Percentiles rank a stretch among this genome's conserved stretches.
phyloP scores from a whole-genome alignment of 805 yeast genomes.

The Myxozyma neglecta region DNA sequence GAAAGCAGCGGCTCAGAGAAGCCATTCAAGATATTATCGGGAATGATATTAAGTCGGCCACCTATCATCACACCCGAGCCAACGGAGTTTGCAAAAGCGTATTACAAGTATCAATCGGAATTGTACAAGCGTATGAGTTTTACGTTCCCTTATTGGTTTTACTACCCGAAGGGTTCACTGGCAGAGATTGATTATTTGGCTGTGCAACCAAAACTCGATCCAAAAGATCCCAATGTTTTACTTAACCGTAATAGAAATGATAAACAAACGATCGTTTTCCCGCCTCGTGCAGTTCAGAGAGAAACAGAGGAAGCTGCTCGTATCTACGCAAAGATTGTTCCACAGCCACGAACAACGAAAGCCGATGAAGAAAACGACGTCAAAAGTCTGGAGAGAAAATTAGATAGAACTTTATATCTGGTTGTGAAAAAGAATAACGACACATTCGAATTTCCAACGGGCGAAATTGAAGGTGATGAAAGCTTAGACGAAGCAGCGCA shows the following conservation, averaged over 20 bases:
- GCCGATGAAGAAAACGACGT: conserved; percentile 69
- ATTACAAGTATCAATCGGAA: conserved; percentile 80
- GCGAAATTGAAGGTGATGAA: conserved; percentile 48
- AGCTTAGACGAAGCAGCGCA: conserved; percentile 75
- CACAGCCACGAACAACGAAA: conserved; percentile 69
- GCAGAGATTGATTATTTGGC: conserved; percentile 77
- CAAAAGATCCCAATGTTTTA: conserved; percentile 17
- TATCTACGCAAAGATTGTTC: conserved; percentile 64
- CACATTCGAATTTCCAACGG: conserved; percentile 62
- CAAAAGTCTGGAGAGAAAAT: conserved; percentile 71
- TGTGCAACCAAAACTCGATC: conserved; percentile 50
- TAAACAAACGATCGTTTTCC: conserved; percentile 76
- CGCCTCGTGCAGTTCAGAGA: conserved; percentile 51
- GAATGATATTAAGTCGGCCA: conserved; percentile 67
- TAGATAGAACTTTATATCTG: conserved; percentile 78
- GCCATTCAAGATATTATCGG: conserved; percentile 36
- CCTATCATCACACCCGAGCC: conserved; percentile 84
- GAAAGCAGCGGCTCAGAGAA: background rate
- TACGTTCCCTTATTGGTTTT: conserved; percentile 94
- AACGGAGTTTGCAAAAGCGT: conserved; percentile 68
- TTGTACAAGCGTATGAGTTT: conserved; percentile 90
- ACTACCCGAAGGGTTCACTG: conserved; percentile 85
- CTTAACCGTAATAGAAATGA: conserved; percentile 78
- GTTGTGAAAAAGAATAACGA: conserved; percentile 49
- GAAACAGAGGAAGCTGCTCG: conserved; percentile 43